Conservation (phyloP, 257 asterid species). For the Lithospermum erythrorhizon region DNA sequence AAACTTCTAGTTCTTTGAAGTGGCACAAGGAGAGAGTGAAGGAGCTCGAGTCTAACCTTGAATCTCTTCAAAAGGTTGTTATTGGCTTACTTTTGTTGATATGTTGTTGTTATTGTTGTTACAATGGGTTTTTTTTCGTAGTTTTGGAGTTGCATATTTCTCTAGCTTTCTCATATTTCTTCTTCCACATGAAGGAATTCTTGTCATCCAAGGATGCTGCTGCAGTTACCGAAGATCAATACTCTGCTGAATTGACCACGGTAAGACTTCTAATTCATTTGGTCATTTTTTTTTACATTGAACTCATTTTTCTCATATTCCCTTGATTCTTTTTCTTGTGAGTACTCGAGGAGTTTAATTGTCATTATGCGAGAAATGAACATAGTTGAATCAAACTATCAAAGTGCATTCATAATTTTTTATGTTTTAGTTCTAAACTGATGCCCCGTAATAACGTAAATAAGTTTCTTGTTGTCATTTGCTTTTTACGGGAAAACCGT, state of each 20-base stretch:
- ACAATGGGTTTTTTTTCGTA: background rate
- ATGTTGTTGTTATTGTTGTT: conserved; percentile 4
- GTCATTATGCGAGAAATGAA: too few species aligned
- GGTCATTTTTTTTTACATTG: too few species aligned
- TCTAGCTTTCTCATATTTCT: conserved; percentile 6
- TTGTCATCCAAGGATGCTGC: conserved; percentile 59
- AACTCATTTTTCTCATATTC: too few species aligned
- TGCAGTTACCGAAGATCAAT: conserved; percentile 56
- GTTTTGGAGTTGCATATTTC: background rate
- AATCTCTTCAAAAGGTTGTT: conserved; percentile 54
- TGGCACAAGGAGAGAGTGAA: conserved; percentile 51
- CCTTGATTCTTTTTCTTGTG: too few species aligned
- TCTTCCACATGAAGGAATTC: conserved; percentile 39
- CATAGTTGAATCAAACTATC: too few species aligned
- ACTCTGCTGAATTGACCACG: conserved; percentile 65
- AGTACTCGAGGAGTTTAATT: too few species aligned
- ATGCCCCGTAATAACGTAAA: too few species aligned
- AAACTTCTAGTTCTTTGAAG: conserved; percentile 41
- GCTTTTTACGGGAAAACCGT: background rate
- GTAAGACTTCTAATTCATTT: conserved; percentile 17
- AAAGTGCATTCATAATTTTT: too few species aligned
- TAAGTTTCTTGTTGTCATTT: too few species aligned
- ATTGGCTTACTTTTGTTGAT: conserved; percentile 8
- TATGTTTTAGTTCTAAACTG: too few species aligned
- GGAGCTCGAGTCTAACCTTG: conserved; percentile 74